phyloP scores from a whole-genome alignment of 768 basidiomycete species.

The Panaeolus papilionaceus region DNA sequence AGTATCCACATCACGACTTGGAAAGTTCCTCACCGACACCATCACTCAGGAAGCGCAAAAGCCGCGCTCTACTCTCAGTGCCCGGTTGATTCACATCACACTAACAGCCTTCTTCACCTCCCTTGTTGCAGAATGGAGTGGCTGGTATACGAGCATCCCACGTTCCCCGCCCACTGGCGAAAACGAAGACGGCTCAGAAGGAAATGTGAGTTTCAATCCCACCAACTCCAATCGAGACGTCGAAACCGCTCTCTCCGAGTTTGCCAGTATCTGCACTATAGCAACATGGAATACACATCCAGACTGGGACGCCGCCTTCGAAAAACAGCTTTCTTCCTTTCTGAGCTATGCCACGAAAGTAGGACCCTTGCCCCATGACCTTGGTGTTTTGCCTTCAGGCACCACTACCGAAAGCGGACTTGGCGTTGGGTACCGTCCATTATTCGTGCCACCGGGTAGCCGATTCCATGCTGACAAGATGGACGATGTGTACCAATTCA shows the following conservation, averaged over 20 bases:
- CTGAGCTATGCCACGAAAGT: neutral
- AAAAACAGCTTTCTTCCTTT: constrained; percentile 6
- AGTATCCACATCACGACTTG: neutral
- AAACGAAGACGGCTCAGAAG: neutral
- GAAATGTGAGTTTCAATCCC: neutral
- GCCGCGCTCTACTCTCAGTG: neutral
- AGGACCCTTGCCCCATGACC: neutral
- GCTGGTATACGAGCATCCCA: neutral
- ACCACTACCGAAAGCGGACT: neutral
- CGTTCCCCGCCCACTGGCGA: neutral
- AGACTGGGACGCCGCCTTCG: constrained; percentile 11
- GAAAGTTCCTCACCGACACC: neutral
- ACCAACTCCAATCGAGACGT: neutral
- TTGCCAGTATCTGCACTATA: neutral
- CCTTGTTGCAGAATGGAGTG: constrained; percentile 8
- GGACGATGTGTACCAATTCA: neutral
- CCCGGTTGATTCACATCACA: neutral
- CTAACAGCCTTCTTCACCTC: neutral
- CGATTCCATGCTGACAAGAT: neutral
- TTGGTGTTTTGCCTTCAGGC: neutral
- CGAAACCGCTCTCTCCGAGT: constrained; percentile 4
- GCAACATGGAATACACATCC: neutral
- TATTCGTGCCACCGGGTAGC: neutral
- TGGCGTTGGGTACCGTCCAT: neutral
- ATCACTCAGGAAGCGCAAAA: neutral